Evolutionary conservation across 1,284 basidiomycete species (phyloP).

Genomic region (Filobasidium uniguttulatum): DNA sequence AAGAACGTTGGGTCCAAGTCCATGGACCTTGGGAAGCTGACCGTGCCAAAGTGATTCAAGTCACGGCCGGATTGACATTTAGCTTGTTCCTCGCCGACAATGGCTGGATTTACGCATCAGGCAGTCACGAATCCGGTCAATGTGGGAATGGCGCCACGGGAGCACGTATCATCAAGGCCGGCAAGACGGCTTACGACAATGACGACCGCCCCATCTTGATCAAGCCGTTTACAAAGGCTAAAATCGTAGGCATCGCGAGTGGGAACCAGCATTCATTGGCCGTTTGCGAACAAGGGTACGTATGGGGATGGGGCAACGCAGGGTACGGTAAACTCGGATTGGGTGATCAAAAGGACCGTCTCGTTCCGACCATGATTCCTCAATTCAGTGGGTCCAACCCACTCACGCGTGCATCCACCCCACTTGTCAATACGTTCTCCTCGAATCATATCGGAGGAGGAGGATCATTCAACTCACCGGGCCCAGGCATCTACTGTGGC

Average conservation of each 20-base stretch:
- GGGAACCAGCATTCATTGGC: slow-evolving; percentile 79
- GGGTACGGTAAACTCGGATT: slow-evolving; percentile 40
- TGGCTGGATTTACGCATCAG: slow-evolving; percentile 79
- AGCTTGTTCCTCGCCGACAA: slow-evolving; percentile 63
- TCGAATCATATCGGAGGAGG: slow-evolving; percentile 39
- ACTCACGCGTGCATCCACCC: slow-evolving; percentile 49
- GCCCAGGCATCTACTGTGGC: slow-evolving; percentile 1
- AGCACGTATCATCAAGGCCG: slow-evolving; percentile 69
- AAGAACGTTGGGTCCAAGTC: slow-evolving; percentile 20
- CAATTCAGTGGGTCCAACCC: slow-evolving; percentile 64
- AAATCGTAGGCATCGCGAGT: slow-evolving; percentile 65
- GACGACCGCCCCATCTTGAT: slow-evolving; percentile 47
- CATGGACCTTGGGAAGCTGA: slow-evolving; percentile 27
- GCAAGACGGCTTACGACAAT: slow-evolving; percentile 69
- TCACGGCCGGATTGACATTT: slow-evolving; percentile 68
- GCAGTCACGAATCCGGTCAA: slow-evolving; percentile 84
- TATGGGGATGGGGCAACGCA: slow-evolving; percentile 71
- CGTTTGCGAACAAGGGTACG: slow-evolving; percentile 59
- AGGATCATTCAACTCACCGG: neutral
- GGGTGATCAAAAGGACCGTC: slow-evolving; percentile 64
- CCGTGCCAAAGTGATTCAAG: slow-evolving; percentile 43
- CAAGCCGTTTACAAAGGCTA: slow-evolving; percentile 58
- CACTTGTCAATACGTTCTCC: slow-evolving; percentile 64
- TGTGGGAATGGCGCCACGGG: slow-evolving; percentile 72
- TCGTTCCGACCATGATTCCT: slow-evolving; percentile 62